Evolutionary conservation across 75 land plant genomes (phyloP).

Genomic region (Adiantum capillusveneris): DNA sequence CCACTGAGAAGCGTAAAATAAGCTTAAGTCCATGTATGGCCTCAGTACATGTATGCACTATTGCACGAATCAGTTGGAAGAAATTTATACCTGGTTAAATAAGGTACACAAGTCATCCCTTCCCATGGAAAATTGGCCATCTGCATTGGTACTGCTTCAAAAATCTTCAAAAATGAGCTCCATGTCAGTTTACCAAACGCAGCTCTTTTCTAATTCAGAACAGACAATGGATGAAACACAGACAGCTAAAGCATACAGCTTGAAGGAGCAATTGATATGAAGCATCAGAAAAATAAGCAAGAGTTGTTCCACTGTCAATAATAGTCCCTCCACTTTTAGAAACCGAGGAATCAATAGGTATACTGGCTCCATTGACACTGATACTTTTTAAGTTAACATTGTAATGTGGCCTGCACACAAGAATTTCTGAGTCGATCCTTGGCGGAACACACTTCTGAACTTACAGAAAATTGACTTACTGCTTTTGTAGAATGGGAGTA

Average conservation of each 20-base stretch:
- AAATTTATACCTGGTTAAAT: conserved; percentile 24
- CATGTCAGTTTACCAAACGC: not conserved
- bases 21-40: no score
- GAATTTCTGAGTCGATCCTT: no score
- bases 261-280: conserved; percentile 61
- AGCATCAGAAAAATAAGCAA: conserved; percentile 67
- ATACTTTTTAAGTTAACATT: conserved; percentile 69
- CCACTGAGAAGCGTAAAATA: not conserved
- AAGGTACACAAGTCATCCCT: conserved; percentile 20
- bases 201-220: conserved; percentile 21
- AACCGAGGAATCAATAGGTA: conserved; percentile 47
- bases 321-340: conserved; percentile 52
- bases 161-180: not conserved
- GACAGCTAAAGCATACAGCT: conserved; percentile 26
- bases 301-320: conserved; percentile 89
- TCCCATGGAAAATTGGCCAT: conserved; percentile 3
- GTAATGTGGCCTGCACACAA: conserved; percentile 66
- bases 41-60: no score
- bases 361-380: conserved; percentile 54
- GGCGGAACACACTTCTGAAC: no score
- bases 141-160: not conserved
- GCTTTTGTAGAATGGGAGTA: conserved; percentile 67
- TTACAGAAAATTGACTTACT: conserved; percentile 39
- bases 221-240: no score
- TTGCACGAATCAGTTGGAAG: no score